Base-by-base conservation (phyloP, 768 basidiomycete species). In the Pholiota microspora region DNA sequence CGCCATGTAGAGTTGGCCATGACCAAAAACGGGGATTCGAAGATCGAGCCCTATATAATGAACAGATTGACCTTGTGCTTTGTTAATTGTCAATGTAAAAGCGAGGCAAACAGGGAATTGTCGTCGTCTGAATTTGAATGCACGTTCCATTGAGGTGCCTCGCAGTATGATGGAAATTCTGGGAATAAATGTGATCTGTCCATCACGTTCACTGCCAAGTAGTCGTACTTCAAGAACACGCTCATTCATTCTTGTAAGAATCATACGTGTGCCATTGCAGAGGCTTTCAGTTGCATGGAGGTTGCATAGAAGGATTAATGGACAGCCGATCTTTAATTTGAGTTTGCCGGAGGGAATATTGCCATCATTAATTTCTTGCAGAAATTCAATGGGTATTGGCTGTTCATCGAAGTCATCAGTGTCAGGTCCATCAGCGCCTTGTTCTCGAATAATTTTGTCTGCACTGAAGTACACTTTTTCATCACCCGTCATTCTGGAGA, bases 11-110 rank as follows among this genome's bases (percentile, higher is more conserved):
- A 62, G 45, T 31, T 59, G 58, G 0, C 61, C 61, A 58, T 62
- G 56, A 4, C 56, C 45, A 51, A 59, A 62, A 0, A 60, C 45
- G n/a, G 57, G 59, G 25, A 40, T 59, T 1, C 61, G 59, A 2
- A 77, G 58, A 57, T 78, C 67, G 12, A 79, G 40, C 2, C 74
- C 78, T 49, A 77, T 69, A 62, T 60, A 23, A 35, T 67, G 53
- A 4, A 79, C 66, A 16, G 73, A 77, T 53, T 79, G 78, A 0
- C 78, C 77, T 63, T 80, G 74, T 3, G 75, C 60, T 54, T 75
- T 74, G 55, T 79, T 78, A 57, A 77, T 74, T 0, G 72, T 71
- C 59, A 76, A 71, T 0, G 71, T 67, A 67, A 79, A 80, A 7
- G 73, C 73, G 1, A 78, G 65, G 0, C 64, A 50, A 2, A 79